phyloP scores from a whole-genome alignment of 1,284 basidiomycete genomes.

The Ustilago sp. region DNA sequence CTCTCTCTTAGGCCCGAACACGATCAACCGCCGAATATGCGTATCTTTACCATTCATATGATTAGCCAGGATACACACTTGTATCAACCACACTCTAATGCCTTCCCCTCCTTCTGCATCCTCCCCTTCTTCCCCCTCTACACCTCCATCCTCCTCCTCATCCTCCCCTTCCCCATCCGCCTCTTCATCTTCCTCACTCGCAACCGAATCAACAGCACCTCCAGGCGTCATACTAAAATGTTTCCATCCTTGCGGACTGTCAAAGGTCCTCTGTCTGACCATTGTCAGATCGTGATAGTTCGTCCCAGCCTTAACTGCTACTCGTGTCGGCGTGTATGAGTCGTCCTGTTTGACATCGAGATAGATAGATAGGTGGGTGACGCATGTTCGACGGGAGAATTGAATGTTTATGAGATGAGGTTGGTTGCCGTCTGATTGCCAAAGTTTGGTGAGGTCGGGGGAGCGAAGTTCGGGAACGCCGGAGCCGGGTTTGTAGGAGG shows the following conservation, averaged over 20 bases:
- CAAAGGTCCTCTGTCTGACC: slow-evolving; percentile 68
- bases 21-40: slow-evolving; percentile 87
- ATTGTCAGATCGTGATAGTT: slow-evolving; percentile 92
- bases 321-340: slow-evolving; percentile 93
- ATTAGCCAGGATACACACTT: slow-evolving; percentile 90
- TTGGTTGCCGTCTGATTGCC: slow-evolving; percentile 99
- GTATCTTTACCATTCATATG: slow-evolving; percentile 99
- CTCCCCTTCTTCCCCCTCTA: slow-evolving; percentile 78
- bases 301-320: slow-evolving; percentile 91
- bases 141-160: slow-evolving; percentile 2
- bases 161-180: slow-evolving; percentile 15
- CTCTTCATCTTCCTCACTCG: slow-evolving; percentile 76
- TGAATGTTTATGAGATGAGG: slow-evolving; percentile 95
- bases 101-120: slow-evolving; percentile 42
- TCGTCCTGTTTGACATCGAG: slow-evolving; percentile 90
- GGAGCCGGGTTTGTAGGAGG: slow-evolving; percentile 95
- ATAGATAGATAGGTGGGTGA: slow-evolving; percentile 88
- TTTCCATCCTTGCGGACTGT: slow-evolving; percentile 88
- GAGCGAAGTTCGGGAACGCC: slow-evolving; percentile 92
- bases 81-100: slow-evolving; percentile 79
- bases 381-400: slow-evolving; percentile 88
- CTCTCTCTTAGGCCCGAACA: slow-evolving; percentile 78
- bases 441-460: slow-evolving; percentile 89
- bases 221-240: slow-evolving; percentile 80
- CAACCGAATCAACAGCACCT: slow-evolving; percentile 70